A percentile compares a stretch with the other conserved stretches of the same genome.
Evolutionary conservation across 176 grass and related monocot genomes (phyloP).

Genomic region (Calamus simplicifolius): DNA sequence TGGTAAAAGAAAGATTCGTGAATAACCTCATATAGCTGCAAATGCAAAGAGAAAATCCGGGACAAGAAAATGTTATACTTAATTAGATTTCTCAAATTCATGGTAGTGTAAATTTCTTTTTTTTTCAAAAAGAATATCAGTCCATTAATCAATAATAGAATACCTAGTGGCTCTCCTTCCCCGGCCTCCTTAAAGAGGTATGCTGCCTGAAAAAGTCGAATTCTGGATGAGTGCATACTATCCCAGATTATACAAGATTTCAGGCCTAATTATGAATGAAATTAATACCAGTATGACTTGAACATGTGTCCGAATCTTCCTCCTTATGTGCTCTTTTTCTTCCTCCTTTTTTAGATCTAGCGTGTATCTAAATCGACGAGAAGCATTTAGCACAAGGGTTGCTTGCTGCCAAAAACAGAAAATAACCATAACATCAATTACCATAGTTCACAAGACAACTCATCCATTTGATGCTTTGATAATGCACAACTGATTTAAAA

Average conservation of each 20-base stretch:
- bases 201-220: constrained; percentile 16
- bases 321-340: constrained; percentile 64
- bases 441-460: background rate
- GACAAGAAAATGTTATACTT: no score
- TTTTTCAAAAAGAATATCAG: no score
- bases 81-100: no score
- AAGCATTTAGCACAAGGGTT: constrained; percentile 77
- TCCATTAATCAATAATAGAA: background rate
- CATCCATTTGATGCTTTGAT: background rate
- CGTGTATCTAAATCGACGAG: constrained; percentile 78
- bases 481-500: background rate
- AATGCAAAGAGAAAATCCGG: no score
- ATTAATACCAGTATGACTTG: constrained; percentile 77
- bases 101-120: no score
- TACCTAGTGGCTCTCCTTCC: constrained; percentile 19
- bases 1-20: background rate
- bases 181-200: constrained; percentile 29
- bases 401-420: constrained; percentile 52
- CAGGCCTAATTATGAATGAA: background rate
- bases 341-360: constrained; percentile 71
- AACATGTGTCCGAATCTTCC: constrained; percentile 56
- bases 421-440: background rate
- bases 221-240: background rate
- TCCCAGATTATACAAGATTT: background rate
- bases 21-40: background rate